Evolutionary conservation across 176 grass and related monocot species (phyloP), one percentile per base, ranked within the genome.

Genomic region (Poa annua): DNA sequence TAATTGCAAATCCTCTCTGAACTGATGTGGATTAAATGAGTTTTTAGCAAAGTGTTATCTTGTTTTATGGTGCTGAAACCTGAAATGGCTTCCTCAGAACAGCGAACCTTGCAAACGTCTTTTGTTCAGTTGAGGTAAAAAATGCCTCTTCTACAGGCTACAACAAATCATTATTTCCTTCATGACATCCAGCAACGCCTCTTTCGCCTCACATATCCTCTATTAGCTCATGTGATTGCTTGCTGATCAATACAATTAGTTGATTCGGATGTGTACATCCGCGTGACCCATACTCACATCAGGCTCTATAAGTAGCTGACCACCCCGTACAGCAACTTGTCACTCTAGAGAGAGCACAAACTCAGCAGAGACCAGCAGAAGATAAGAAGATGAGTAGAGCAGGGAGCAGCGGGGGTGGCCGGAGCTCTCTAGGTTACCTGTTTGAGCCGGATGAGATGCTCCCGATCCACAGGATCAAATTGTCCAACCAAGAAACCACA

Each of bases 401-500:
- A 72, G 84, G 53, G 70, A 97, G 88, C 86, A 90, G 71, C 69
- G 89, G 91, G 2, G 91, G 89, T 82, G 94, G 91, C 60, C 76
- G 88, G 65, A 97, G 94, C 75, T 97, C 94, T 66, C 80, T 97
- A 1, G 71, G 85, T 3, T 97, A 94, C 79, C 94, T 97, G 51
- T 94, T 94, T 75, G 94, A 97, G 72, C 87, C 74, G 57, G 82
- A 90, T 67, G 83, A 90, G 44, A 52, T 68, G 38, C 22, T 9
- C 19, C 50, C 60, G 9, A 71, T 67, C 64, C 66, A 26, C 34
- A 54, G 6, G 16, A 42, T 22, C 11, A 80, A 49, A 47, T 14
- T 63, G 29, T 45, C 80, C 34, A 47, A 63, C 13, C 74, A 32
- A 21, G 76, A 80, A 71, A 47, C 53, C 38, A 52, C 53, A 20